Percentiles rank a stretch among this genome's conserved stretches.
Conservation (phyloP, 73 alveolate species). For the Paramecium pentaurelia region DNA sequence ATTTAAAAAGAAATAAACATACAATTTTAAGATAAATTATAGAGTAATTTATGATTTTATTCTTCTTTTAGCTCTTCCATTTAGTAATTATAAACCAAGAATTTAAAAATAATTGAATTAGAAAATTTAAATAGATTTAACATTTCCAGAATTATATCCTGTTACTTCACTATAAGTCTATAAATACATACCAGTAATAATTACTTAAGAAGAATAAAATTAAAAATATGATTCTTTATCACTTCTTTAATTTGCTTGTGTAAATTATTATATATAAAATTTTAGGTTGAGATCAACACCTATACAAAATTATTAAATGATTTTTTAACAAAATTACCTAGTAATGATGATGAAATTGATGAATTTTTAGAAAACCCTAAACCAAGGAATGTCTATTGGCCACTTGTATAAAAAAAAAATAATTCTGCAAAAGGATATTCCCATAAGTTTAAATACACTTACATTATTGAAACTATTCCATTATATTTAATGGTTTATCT, state of each 20-base stretch:
- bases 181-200: neutral
- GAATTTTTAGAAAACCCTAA: neutral
- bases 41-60: neutral
- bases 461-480: neutral
- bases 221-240: neutral
- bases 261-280: neutral
- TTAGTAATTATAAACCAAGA: neutral
- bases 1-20: neutral
- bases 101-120: neutral
- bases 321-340: neutral
- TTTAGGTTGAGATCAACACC: neutral
- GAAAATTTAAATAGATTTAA: neutral
- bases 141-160: slow-evolving; percentile 26
- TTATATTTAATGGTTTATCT: neutral
- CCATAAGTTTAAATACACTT: neutral
- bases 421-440: neutral
- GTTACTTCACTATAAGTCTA: neutral
- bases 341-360: neutral
- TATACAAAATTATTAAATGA: neutral
- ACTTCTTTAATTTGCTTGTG: neutral
- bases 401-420: neutral
- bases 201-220: neutral
- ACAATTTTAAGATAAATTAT: neutral
- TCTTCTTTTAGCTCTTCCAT: neutral
- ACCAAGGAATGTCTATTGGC: neutral